Base-by-base conservation (phyloP, 768 basidiomycete genomes). In the Cubamyces lactineus region DNA sequence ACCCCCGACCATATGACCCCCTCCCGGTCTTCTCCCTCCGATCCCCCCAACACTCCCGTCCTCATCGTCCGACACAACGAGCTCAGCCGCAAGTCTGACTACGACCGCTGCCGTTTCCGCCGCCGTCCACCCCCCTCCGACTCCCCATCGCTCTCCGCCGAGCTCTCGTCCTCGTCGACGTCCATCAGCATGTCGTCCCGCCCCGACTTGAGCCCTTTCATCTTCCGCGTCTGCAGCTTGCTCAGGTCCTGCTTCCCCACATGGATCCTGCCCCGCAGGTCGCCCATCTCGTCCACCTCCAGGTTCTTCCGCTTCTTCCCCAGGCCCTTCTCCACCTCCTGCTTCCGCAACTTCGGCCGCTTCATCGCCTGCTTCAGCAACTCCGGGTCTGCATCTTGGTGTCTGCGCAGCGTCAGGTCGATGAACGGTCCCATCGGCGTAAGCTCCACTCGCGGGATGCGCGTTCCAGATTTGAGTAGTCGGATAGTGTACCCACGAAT, bases 261-360 rank as follows among this genome's bases (percentile, higher is more conserved):
- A 75, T 98, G 96, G 28, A 99, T 85, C 61, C 86, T 82, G 46
- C 96, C 97, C 69, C 96, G 84, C 76, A 95, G 74, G 73, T 99
- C 93, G 59, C 97, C 97, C 96, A 98, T 97, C 75, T 92, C 94
- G 79, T 99, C 96, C 69, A 94, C 92, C 79, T 94, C 94, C 75
- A 94, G 72, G 72, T 99, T 99, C 85, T 94, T 96, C 76, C 82
- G 85, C 82, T 91, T 92, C 82, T 92, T 92, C n/a, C 92, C 94
- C 11, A 94, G 71, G 0, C 94, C 94, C 72, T 83, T 86, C 77
- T 92, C 93, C 49, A 96, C 77, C 39, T 95, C 92, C 61, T 82
- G 83, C 80, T 96, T 95, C 79, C 90, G 91, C 64, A 98, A 67
- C 79, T 96, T 97, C 16, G 92, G 91, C 61, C 87, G 81, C 72